A percentile compares a stretch with the other conserved stretches of the same genome.
Evolutionary conservation across 2,329 filamentous ascomycete genomes (phyloP).

Genomic region (Torrubiella hemipterigena): DNA sequence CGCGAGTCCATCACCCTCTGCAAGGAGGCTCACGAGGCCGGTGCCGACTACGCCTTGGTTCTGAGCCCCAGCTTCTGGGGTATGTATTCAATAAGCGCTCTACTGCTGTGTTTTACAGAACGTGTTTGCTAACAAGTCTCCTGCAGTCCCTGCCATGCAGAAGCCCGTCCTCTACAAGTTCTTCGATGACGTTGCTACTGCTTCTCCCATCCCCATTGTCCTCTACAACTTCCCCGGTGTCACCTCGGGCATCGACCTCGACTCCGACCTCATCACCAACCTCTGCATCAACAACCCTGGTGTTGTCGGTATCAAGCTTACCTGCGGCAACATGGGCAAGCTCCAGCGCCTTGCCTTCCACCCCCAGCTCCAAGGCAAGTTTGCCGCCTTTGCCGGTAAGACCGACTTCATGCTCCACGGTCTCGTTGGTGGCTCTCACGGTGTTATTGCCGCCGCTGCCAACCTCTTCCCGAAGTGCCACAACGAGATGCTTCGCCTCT

Average conservation of each 20-base stretch:
- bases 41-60: constrained; percentile 66
- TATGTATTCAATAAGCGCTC: neutral
- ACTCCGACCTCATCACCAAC: constrained; percentile 44
- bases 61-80: constrained; percentile 62
- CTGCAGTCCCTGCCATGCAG: constrained; percentile 5
- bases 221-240: constrained; percentile 58
- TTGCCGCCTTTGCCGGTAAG: constrained; percentile 24
- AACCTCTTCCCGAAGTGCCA: constrained; percentile 27
- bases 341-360: constrained; percentile 36
- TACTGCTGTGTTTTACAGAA: neutral
- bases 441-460: constrained; percentile 27
- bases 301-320: constrained; percentile 53
- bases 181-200: constrained; percentile 51
- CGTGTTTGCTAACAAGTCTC: neutral
- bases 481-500: constrained; percentile 20
- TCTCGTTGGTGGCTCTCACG: constrained; percentile 23
- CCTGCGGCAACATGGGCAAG: constrained; percentile 55
- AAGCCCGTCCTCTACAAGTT: constrained; percentile 30
- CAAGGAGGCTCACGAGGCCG: constrained; percentile 54
- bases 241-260: constrained; percentile 47
- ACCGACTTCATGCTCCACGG: constrained; percentile 29
- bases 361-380: constrained; percentile 14
- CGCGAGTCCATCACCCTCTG: constrained; percentile 63
- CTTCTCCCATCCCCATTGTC: constrained; percentile 46
- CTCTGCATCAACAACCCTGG: constrained; percentile 39